Conservation (phyloP, 257 asterid species). For the Jacaranda copaia region DNA sequence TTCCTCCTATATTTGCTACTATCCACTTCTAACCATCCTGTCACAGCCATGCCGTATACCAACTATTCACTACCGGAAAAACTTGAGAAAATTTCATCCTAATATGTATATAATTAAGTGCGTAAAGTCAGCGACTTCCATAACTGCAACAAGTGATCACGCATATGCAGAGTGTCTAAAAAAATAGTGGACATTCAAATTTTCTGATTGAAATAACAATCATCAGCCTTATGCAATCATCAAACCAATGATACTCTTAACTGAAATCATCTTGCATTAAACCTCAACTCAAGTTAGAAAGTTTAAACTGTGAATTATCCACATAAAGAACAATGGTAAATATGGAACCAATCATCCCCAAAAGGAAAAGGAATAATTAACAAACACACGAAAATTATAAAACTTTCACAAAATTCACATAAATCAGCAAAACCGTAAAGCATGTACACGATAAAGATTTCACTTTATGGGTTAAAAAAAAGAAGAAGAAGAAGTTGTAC, state of each 20-base stretch:
- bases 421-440: slow-evolving; percentile 26
- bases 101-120: slow-evolving; percentile 11
- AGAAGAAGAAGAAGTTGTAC: too few relatives aligned
- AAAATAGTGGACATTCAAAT: slow-evolving; percentile 3
- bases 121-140: slow-evolving; percentile 19
- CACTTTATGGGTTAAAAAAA: slow-evolving; percentile 1
- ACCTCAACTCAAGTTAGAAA: slow-evolving; percentile 15
- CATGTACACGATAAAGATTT: slow-evolving; percentile 8
- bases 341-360: slow-evolving; percentile 12
- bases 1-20: slow-evolving; percentile 33
- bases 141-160: slow-evolving; percentile 6
- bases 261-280: slow-evolving; percentile 11
- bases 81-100: not conserved
- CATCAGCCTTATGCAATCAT: slow-evolving; percentile 16
- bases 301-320: slow-evolving; percentile 2
- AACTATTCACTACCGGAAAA: not conserved
- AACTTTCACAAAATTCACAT: slow-evolving; percentile 27
- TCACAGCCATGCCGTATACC: slow-evolving; percentile 28
- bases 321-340: slow-evolving; percentile 2
- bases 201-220: slow-evolving; percentile 15
- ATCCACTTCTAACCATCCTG: slow-evolving; percentile 56
- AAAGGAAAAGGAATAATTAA: not conserved
- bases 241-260: slow-evolving; percentile 4
- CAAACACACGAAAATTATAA: not conserved
- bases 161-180: slow-evolving; percentile 25